Evolutionary conservation across 1,139 yeast genomes (phyloP).

Genomic region (Spencermartinsiella ligniputridi): DNA sequence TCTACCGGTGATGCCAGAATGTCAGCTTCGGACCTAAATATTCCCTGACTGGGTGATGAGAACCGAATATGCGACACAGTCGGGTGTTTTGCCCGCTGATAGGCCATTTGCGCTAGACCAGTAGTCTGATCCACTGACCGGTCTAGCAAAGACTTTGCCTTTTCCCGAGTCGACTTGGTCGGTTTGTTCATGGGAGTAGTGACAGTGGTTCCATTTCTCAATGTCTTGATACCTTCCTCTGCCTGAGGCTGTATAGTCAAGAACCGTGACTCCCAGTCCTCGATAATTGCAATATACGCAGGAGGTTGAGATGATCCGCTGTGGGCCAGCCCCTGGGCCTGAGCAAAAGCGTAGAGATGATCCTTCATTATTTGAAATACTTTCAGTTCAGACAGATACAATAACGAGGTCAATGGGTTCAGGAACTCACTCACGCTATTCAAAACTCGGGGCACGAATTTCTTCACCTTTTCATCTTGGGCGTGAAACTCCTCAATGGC

Average conservation of each 20-base stretch:
- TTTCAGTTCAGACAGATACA: constrained; percentile 29
- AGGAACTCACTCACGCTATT: constrained; percentile 50
- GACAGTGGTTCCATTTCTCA: constrained; percentile 30
- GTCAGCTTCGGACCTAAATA: constrained; percentile 28
- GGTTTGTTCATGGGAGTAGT: constrained; percentile 26
- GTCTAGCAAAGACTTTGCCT: constrained; percentile 19
- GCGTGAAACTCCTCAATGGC: constrained; percentile 33
- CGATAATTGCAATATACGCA: constrained; percentile 20
- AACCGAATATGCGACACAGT: constrained; percentile 18
- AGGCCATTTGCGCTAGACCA: constrained; percentile 18
- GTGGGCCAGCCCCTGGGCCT: constrained; percentile 25
- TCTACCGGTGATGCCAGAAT: constrained; percentile 14
- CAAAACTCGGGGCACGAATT: constrained; percentile 45
- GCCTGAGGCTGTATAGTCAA: constrained; percentile 26
- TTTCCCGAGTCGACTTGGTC: constrained; percentile 18
- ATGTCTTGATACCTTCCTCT: constrained; percentile 28
- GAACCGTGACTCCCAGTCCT: constrained; percentile 30
- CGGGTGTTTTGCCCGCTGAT: constrained; percentile 21
- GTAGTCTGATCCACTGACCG: constrained; percentile 18
- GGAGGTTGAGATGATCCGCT: constrained; percentile 10
- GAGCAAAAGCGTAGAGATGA: constrained; percentile 26
- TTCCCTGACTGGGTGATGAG: constrained; percentile 25
- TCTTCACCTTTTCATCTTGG: constrained; percentile 41
- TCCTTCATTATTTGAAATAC: constrained; percentile 24
- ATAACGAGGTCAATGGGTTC: constrained; percentile 33